These are phyloP conservation scores for Pestalotiopsis fici DNA, from an alignment of 2,329 filamentous ascomycete genomes.

Conservation along the genomic window DNA sequence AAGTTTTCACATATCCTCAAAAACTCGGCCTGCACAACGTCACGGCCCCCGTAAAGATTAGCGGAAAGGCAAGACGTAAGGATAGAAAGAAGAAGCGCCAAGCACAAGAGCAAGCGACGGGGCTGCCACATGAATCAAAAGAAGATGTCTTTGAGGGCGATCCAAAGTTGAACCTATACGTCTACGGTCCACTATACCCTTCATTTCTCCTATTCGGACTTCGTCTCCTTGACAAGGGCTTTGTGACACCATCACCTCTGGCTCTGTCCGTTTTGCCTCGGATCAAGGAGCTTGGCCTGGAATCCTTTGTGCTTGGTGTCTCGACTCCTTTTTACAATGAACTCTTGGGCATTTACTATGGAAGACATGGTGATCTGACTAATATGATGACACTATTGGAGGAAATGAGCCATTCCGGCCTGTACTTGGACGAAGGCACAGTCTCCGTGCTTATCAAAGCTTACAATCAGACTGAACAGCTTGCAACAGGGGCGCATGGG, in stretches of 20 bases:
- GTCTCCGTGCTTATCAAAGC: constrained; percentile 36
- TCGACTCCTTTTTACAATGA: constrained; percentile 71
- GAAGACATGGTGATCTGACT: constrained; percentile 57
- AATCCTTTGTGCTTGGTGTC: constrained; percentile 71
- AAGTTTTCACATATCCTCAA: constrained; percentile 64
- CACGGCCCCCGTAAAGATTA: not conserved
- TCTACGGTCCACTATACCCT: constrained; percentile 67
- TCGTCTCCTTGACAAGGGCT: constrained; percentile 56
- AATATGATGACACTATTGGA: constrained; percentile 57
- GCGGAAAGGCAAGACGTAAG: not conserved
- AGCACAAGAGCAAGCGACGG: not conserved
- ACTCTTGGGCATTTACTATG: constrained; percentile 63
- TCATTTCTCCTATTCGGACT: constrained; percentile 60
- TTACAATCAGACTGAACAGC: constrained; percentile 19
- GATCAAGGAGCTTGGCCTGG: constrained; percentile 67
- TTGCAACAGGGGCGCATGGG: constrained; percentile 18
- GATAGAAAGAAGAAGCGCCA: not conserved
- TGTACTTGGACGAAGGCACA: constrained; percentile 56
- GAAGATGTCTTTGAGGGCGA: constrained; percentile 1
- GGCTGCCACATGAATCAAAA: not conserved
- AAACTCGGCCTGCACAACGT: constrained; percentile 52
- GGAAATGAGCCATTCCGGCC: constrained; percentile 66
- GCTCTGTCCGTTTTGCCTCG: constrained; percentile 64
- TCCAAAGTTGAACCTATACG: constrained; percentile 45
- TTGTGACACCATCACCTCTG: constrained; percentile 58